Percentiles rank a stretch among this genome's conserved stretches.
Conservation (phyloP, 345 rosid species). For the Brassica carinata region DNA sequence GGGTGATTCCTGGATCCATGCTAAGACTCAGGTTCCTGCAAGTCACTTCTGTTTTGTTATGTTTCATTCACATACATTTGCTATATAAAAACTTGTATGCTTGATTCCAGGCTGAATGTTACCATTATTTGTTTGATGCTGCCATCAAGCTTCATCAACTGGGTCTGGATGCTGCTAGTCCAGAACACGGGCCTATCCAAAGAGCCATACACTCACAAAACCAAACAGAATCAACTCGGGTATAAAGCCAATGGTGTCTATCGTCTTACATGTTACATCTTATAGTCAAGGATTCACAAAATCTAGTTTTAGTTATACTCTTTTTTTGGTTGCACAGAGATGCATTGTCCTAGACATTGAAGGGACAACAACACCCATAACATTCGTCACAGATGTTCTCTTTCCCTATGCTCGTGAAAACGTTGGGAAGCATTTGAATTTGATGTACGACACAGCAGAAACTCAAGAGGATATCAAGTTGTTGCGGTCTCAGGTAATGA, state of each 20-base stretch:
- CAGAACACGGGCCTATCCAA: constrained; percentile 69
- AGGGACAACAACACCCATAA: constrained; percentile 97
- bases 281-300: background rate
- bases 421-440: constrained; percentile 77
- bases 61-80: constrained; percentile 11
- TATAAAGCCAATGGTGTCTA: constrained; percentile 33
- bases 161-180: constrained; percentile 75
- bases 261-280: background rate
- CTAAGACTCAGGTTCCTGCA: constrained; percentile 89
- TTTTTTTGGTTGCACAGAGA: constrained; percentile 52
- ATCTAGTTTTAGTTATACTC: constrained; percentile 2
- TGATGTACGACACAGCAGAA: constrained; percentile 73
- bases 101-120: constrained; percentile 80
- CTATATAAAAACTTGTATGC: constrained; percentile 12
- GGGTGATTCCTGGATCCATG: constrained; percentile 99
- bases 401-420: constrained; percentile 90
- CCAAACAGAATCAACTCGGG: constrained; percentile 47
- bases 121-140: constrained; percentile 91
- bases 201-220: constrained; percentile 47
- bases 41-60: constrained; percentile 24
- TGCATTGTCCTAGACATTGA: constrained; percentile 94
- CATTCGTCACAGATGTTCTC: constrained; percentile 87
- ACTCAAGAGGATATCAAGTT: constrained; percentile 77
- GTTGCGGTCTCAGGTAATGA: constrained; percentile 72
- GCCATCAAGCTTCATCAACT: constrained; percentile 86